Base-by-base conservation (phyloP, 306 rosid species). In the Canavalia ensiformis region DNA sequence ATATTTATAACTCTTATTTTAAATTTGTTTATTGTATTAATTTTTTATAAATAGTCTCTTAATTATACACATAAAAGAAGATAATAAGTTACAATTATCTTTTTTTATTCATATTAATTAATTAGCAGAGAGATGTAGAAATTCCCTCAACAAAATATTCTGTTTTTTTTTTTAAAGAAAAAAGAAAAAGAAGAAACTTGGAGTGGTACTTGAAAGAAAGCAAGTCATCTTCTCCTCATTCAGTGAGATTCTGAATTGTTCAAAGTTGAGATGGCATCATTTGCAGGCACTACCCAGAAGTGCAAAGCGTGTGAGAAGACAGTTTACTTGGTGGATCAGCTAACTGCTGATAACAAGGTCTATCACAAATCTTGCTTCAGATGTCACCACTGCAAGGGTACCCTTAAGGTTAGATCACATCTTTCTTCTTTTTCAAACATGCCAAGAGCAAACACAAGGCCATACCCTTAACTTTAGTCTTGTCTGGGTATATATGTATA, bases 341-440 rank as follows among this genome's bases (percentile, higher is more conserved):
- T 90, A 7, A 88, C 92, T 82, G 94, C 97, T 85, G 99, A 95
- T 73, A 83, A 82, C 85, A 93, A 87, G 82, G 91, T 89, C 81
- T 95, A 90, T 70, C 99, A 95, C 85, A 93, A 90, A 79, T 91
- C 92, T 29, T 95, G 99, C 80, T 95, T 95, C 85, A 93, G 90
- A 85, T 95, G 99, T 82, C 94, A 91, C 84, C 99, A 95, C 81
- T 95, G 99, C 90, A 95, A 93, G 84, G 91, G 97, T 64, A 93
- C 98, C 82, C 98, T 95, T 80, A 93, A 91, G 99, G 99, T 78
- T 54, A 42, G 45, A 28, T 47, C 1, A 25, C 25, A 66, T 7
- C 5, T 29, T 18, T 67, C 25, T n/a, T 42, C 8, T 52, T 66
- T 66, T 3, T 8, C 42, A 6, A 67, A 18, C 33, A 39, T 5